phyloP scores from a whole-genome alignment of 176 grass and related monocot genomes.

The Elymus sibiricus region DNA sequence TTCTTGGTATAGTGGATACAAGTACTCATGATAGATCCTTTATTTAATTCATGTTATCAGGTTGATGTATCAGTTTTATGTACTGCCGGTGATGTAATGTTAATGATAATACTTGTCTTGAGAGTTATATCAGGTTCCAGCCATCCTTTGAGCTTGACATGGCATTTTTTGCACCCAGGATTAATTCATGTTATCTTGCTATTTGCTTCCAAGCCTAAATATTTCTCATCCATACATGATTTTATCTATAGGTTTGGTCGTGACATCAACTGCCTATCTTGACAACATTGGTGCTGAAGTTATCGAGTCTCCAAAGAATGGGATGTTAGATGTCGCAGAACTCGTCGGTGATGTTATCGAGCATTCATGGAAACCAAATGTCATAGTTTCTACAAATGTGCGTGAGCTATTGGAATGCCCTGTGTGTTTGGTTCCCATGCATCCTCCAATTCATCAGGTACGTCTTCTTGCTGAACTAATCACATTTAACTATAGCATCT shows the following conservation, averaged over 20 bases:
- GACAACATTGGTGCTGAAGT: constrained; percentile 67
- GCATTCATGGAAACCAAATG: constrained; percentile 72
- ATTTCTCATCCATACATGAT: constrained; percentile 4
- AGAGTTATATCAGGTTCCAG: no score
- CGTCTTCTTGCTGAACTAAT: neutral
- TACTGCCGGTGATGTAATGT: no score
- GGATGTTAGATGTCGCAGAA: constrained; percentile 69
- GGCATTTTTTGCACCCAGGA: no score
- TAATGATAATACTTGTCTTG: no score
- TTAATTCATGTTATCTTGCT: no score
- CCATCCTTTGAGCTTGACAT: no score
- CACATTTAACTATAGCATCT: neutral
- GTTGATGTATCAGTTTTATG: no score
- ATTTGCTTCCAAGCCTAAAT: neutral
- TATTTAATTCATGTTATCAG: no score
- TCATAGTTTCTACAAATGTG: constrained; percentile 64
- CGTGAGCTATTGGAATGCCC: constrained; percentile 92
- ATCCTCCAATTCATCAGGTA: constrained; percentile 98
- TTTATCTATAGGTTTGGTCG: constrained; percentile 18
- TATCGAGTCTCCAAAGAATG: constrained; percentile 64
- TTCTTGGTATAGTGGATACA: no score
- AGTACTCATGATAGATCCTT: no score
- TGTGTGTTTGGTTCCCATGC: constrained; percentile 93
- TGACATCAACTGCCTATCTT: constrained; percentile 63
- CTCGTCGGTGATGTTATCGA: constrained; percentile 56